These are phyloP conservation scores for Fusarium neocosmosporiellum DNA, from an alignment of 2,329 filamentous ascomycete species.

Conservation along the genomic window DNA sequence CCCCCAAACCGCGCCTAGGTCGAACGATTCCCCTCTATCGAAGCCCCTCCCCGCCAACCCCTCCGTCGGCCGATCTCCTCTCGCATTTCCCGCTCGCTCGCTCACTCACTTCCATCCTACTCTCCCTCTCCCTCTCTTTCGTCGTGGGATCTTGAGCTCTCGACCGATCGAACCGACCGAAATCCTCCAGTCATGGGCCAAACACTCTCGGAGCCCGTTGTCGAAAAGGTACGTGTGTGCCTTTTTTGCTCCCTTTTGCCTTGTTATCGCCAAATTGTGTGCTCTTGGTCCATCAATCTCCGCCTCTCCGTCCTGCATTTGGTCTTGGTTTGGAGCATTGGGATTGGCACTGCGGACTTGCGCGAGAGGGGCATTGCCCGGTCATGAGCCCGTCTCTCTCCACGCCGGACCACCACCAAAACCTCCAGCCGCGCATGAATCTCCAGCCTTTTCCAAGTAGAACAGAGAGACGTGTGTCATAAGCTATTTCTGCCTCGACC, in stretches of 20 bases:
- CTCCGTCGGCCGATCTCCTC: slow-evolving; percentile 34
- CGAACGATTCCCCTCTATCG: slow-evolving; percentile 20
- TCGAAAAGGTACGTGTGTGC: slow-evolving; percentile 83
- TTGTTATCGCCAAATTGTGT: neutral
- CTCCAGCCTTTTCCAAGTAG: slow-evolving; percentile 8
- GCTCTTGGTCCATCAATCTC: slow-evolving; percentile 6
- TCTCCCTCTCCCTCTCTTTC: slow-evolving; percentile 1
- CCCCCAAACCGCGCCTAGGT: neutral
- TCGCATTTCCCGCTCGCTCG: slow-evolving; percentile 28
- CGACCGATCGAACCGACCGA: slow-evolving; percentile 40
- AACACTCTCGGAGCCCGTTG: slow-evolving; percentile 98
- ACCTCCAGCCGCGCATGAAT: slow-evolving; percentile 18
- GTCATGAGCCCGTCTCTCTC: slow-evolving; percentile 39
- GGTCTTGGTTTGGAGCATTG: slow-evolving; percentile 23
- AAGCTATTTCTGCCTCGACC: neutral
- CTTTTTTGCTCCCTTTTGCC: slow-evolving; percentile 9
- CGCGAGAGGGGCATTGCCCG: slow-evolving; percentile 38
- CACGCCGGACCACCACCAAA: slow-evolving; percentile 17
- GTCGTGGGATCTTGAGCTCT: slow-evolving; percentile 40
- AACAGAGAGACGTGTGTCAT: neutral
- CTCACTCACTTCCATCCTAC: slow-evolving; percentile 3
- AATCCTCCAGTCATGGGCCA: slow-evolving; percentile 80
- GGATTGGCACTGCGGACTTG: slow-evolving; percentile 16
- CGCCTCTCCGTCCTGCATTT: slow-evolving; percentile 4
- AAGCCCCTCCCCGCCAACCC: slow-evolving; percentile 28